Conservation (phyloP, 768 basidiomycete genomes). For the Pilatotrama ljubarskyi region DNA sequence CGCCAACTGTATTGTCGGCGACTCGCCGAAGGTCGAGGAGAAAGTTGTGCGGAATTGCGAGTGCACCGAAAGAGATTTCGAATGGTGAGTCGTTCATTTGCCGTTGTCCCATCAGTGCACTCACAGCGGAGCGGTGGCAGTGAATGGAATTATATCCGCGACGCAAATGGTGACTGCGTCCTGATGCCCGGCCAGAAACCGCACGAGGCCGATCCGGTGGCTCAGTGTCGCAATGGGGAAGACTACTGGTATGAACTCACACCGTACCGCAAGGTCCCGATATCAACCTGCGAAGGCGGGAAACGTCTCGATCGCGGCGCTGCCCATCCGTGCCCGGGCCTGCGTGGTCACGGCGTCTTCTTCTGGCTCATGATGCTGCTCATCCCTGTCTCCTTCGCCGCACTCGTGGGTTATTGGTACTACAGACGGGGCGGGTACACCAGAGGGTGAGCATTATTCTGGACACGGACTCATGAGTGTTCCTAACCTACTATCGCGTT, state of each 20-base stretch:
- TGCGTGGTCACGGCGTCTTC: constrained; percentile 66
- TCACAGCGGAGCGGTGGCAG: constrained; percentile 40
- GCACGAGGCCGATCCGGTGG: constrained; percentile 51
- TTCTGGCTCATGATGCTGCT: constrained; percentile 85
- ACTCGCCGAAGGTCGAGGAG: constrained; percentile 52
- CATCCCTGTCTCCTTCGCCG: constrained; percentile 77
- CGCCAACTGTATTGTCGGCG: constrained; percentile 81
- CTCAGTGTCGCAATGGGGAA: constrained; percentile 58
- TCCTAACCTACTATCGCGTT: constrained; percentile 4
- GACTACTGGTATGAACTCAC: constrained; percentile 96
- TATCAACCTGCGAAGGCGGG: constrained; percentile 86
- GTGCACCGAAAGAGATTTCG: constrained; percentile 80
- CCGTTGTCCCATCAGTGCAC: not conserved
- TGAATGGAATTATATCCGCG: constrained; percentile 88
- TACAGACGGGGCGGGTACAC: constrained; percentile 71
- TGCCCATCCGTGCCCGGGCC: constrained; percentile 78
- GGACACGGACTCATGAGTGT: constrained; percentile 2
- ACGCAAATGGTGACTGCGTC: constrained; percentile 72
- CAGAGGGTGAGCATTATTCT: constrained; percentile 60
- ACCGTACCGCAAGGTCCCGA: constrained; percentile 85
- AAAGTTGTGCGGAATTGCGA: constrained; percentile 68
- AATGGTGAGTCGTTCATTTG: constrained; percentile 64
- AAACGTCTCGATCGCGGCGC: constrained; percentile 73
- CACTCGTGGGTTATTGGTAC: constrained; percentile 78
- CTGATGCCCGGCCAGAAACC: constrained; percentile 70